These are phyloP conservation scores for Tuber calosporum DNA, from an alignment of 495 filamentous ascomycete genomes.

Conservation along the genomic window DNA sequence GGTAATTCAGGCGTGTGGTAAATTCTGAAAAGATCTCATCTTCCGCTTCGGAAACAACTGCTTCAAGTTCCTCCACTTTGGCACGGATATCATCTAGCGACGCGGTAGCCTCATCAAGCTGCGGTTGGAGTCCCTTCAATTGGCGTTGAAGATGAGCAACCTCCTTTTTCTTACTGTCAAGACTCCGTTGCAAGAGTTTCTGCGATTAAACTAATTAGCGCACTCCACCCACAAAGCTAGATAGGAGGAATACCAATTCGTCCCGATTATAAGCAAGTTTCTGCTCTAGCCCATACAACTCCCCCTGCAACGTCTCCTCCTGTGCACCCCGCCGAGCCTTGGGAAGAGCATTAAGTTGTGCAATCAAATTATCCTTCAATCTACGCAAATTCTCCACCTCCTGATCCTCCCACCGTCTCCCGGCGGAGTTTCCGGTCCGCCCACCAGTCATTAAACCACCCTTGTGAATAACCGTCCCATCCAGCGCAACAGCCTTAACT, in stretches of 20 bases:
- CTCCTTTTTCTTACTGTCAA: constrained; percentile 78
- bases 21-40: constrained; percentile 83
- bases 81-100: constrained; percentile 60
- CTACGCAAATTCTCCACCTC: constrained; percentile 62
- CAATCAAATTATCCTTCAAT: constrained; percentile 61
- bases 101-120: constrained; percentile 62
- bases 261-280: constrained; percentile 61
- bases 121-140: constrained; percentile 66
- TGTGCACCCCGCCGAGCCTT: constrained; percentile 62
- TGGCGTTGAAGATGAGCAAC: constrained; percentile 62
- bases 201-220: constrained; percentile 24
- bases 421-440: constrained; percentile 60
- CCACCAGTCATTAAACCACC: constrained; percentile 97
- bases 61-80: constrained; percentile 60
- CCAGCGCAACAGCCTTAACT: constrained; percentile 86
- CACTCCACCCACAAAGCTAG: constrained; percentile 41
- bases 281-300: constrained; percentile 75
- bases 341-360: constrained; percentile 68
- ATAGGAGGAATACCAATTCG: constrained; percentile 49
- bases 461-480: constrained; percentile 91
- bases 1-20: constrained; percentile 78
- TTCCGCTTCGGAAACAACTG: constrained; percentile 75
- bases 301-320: constrained; percentile 73
- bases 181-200: constrained; percentile 63
- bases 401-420: constrained; percentile 79